Evolutionary conservation across 495 filamentous ascomycete genomes (phyloP), one percentile per base, ranked within the genome.

Genomic region (Niebla homalea): DNA sequence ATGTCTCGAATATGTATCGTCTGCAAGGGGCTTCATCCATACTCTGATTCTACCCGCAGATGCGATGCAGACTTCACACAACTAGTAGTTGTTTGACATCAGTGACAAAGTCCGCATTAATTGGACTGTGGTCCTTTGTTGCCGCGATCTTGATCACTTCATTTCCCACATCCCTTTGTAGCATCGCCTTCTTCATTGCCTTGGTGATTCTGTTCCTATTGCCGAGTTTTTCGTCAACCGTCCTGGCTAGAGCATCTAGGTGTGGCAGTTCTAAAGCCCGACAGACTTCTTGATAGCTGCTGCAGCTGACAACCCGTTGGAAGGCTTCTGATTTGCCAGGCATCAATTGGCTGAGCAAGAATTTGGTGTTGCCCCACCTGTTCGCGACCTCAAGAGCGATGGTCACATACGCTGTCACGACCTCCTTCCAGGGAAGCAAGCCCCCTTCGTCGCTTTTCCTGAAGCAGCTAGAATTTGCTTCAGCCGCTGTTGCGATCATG

Each of bases 401-500:
- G 50, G 73, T 69, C 43, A 96, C 51, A 60, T 94, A 95, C 48
- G 80, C 74, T 51, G 76, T 67, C 2, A 84, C 86, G 2, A 92
- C 77, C 19, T 88, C 82, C 36, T 66, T 61, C 89, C 89, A 97
- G 0, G 74, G 70, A 10, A 74, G 66, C 15, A 82, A 58, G 2
- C 83, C 81, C 2, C 84, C 85, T 25, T 83, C 76, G 0, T 70
- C 77, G 25, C 74, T 63, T 2, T 70, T 55, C 29, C 83, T 74
- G 70, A 97, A 98, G 51, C 81, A 84, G 40, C 84, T 90, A 18
- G 87, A 76, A 56, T 98, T 97, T 51, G 78, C 70, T 69, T 97
- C 92, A 0, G 92, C 92, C 6, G 84, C 73, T 3, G 84, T 90
- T 11, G 92, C 93, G 59, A 98, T 96, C 92, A 98, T 98, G 43